phyloP scores from a whole-genome alignment of 176 grass and related monocot genomes.

The Zea luxurians region DNA sequence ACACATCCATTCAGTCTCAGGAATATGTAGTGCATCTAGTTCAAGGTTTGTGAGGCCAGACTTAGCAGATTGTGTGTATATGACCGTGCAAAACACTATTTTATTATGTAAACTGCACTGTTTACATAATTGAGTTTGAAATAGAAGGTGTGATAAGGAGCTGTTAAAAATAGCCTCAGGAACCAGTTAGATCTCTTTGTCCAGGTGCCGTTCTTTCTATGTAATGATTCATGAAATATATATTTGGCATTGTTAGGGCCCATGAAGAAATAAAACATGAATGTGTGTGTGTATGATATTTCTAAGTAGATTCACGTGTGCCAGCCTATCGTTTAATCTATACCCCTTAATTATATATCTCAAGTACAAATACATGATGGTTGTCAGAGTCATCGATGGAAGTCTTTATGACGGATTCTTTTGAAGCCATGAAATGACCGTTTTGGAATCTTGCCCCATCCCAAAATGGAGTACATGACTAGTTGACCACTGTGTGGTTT shows the following conservation, averaged over 20 bases:
- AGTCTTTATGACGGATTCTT: slow-evolving; percentile 46
- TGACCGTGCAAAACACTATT: too few species aligned
- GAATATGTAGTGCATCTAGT: not conserved
- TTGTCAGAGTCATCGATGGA: slow-evolving; percentile 25
- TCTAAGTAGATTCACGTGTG: slow-evolving; percentile 39
- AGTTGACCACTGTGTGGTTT: slow-evolving; percentile 25
- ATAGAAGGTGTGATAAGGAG: too few species aligned
- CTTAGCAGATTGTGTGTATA: too few species aligned
- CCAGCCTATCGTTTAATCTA: slow-evolving; percentile 1
- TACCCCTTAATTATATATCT: slow-evolving; percentile 37
- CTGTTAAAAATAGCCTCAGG: not conserved
- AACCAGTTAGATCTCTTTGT: not conserved
- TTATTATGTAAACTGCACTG: too few species aligned
- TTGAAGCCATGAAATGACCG: slow-evolving; percentile 49
- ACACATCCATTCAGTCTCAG: not conserved
- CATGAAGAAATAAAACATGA: not conserved
- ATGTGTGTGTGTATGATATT: not conserved
- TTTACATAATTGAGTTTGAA: too few species aligned
- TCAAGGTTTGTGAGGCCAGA: not conserved
- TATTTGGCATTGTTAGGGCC: not conserved
- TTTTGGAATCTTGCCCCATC: slow-evolving; percentile 44
- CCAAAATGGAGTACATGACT: slow-evolving; percentile 32
- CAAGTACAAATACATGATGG: slow-evolving; percentile 38
- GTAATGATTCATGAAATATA: not conserved
- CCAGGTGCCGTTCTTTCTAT: not conserved